Conservation (phyloP, 108 stramenopile genomes). For the Epithemia pelagica region DNA sequence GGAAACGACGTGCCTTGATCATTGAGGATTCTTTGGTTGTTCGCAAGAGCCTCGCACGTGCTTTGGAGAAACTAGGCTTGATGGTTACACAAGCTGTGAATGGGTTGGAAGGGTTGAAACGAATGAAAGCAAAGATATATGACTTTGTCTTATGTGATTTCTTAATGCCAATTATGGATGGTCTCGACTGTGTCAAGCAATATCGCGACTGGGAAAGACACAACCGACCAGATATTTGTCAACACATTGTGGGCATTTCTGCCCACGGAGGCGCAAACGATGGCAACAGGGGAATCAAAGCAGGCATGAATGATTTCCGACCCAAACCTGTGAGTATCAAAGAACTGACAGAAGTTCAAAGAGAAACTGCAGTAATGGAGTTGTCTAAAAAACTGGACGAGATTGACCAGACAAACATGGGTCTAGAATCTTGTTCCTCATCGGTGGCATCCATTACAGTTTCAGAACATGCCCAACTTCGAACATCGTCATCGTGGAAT, state of each 20-base stretch:
- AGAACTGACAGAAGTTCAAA: slow-evolving; percentile 38
- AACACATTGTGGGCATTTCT: slow-evolving; percentile 57
- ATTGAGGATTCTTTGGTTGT: slow-evolving; percentile 67
- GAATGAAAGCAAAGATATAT: slow-evolving; percentile 35
- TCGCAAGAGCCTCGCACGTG: slow-evolving; percentile 48
- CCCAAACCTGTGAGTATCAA: slow-evolving; percentile 56
- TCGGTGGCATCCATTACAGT: not conserved
- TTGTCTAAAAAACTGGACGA: not conserved
- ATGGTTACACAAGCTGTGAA: slow-evolving; percentile 55
- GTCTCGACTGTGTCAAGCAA: slow-evolving; percentile 65
- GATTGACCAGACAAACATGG: not conserved
- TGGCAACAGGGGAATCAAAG: slow-evolving; percentile 43
- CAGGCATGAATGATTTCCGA: slow-evolving; percentile 62
- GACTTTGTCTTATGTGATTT: slow-evolving; percentile 70
- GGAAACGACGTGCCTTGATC: slow-evolving; percentile 28
- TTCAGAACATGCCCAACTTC: not conserved
- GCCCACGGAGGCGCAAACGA: slow-evolving; percentile 57
- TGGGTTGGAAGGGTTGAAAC: slow-evolving; percentile 61
- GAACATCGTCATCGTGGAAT: not conserved
- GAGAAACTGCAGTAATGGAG: not conserved
- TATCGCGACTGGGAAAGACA: slow-evolving; percentile 54
- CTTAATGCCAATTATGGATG: slow-evolving; percentile 84
- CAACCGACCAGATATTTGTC: slow-evolving; percentile 34
- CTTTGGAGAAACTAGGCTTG: slow-evolving; percentile 49
- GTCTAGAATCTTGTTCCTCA: not conserved